Percentiles rank a stretch among this genome's conserved stretches.
phyloP scores from a whole-genome alignment of 768 basidiomycete genomes.

The Pulveroboletus sp. region DNA sequence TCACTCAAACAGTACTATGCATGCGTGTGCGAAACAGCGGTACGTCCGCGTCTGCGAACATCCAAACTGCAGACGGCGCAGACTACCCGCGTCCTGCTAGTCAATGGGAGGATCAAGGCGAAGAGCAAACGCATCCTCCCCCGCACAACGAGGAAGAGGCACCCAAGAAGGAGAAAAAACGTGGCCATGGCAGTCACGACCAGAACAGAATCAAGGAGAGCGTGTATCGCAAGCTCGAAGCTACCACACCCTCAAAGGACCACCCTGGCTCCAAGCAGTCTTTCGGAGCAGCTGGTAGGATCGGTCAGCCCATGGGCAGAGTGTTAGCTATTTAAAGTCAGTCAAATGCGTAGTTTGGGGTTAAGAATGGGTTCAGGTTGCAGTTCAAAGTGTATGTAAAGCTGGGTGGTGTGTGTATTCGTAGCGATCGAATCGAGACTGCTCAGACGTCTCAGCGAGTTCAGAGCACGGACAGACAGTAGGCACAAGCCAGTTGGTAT shows the following conservation, averaged over 20 bases:
- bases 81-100: conserved; percentile 55
- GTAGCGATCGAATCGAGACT: conserved; percentile 8
- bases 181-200: conserved; percentile 33
- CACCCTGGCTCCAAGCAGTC: conserved; percentile 27
- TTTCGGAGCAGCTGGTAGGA: conserved; percentile 46
- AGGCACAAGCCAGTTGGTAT: not conserved
- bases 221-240: conserved; percentile 43
- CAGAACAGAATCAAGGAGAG: conserved; percentile 45
- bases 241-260: conserved; percentile 46
- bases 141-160: conserved; percentile 44
- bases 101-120: conserved; percentile 32
- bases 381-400: conserved; percentile 6
- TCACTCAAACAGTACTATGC: not conserved
- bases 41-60: conserved; percentile 5
- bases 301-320: conserved; percentile 55
- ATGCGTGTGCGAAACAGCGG: not conserved
- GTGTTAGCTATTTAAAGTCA: conserved; percentile 29
- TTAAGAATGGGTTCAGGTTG: not conserved
- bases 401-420: conserved; percentile 14
- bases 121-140: conserved; percentile 24
- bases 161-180: conserved; percentile 47
- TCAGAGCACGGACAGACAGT: not conserved
- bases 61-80: conserved; percentile 20
- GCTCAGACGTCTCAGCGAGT: not conserved
- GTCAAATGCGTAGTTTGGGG: not conserved